Percentiles rank a stretch among this genome's conserved stretches.
Evolutionary conservation across 441 rosid genomes (phyloP).

Genomic region (Bocquillonia castaneifolia): DNA sequence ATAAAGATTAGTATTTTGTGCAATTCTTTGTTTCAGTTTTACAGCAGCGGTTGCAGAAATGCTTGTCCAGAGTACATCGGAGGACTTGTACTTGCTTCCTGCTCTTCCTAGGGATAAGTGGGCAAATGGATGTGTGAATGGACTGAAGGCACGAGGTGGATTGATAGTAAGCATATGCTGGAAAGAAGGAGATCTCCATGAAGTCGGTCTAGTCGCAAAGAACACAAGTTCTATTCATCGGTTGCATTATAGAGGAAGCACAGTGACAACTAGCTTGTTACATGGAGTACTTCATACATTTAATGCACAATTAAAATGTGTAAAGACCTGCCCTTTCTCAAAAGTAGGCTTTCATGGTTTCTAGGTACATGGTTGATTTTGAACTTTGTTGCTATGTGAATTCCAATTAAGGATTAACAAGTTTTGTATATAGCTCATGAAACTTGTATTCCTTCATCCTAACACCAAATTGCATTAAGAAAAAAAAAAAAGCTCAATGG

Average conservation of each 20-base stretch:
- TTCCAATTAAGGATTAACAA: constrained; percentile 21
- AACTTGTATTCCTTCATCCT: no score
- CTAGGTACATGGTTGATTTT: no score
- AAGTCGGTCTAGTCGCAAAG: constrained; percentile 43
- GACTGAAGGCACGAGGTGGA: constrained; percentile 74
- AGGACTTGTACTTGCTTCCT: constrained; percentile 74
- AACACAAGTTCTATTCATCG: no score
- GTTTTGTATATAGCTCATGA: no score
- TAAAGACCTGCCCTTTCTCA: constrained; percentile 27
- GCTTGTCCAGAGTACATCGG: constrained; percentile 73
- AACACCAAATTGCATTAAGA: no score
- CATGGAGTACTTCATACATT: constrained; percentile 47
- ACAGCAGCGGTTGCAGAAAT: constrained; percentile 79
- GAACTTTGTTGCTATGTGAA: constrained; percentile 25
- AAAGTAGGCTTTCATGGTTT: no score
- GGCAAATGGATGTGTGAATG: constrained; percentile 64
- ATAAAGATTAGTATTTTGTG: no score
- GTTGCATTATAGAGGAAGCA: constrained; percentile 55
- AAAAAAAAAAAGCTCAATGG: no score
- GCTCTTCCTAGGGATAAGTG: constrained; percentile 79
- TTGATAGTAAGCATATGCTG: constrained; percentile 60
- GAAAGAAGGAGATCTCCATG: constrained; percentile 70
- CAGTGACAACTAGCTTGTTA: constrained; percentile 31
- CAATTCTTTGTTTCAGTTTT: constrained; percentile 41
- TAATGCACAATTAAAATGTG: constrained; percentile 44